Percentiles rank a stretch among this genome's conserved stretches.
These are phyloP conservation scores for Cercospora nicotianae DNA, from an alignment of 2,329 filamentous ascomycete genomes.

Conservation along the genomic window DNA sequence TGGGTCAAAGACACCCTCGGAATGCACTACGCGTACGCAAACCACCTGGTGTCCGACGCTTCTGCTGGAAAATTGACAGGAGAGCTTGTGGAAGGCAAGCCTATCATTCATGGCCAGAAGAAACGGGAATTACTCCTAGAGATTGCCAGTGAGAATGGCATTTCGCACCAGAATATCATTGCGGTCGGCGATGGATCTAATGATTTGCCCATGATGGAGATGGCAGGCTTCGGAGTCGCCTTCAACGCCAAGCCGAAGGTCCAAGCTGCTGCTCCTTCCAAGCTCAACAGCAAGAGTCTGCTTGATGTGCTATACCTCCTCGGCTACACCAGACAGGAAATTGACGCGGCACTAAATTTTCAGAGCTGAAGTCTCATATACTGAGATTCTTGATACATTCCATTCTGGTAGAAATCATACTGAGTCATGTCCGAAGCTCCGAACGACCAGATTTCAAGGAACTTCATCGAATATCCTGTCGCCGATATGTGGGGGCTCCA, in stretches of 20 bases:
- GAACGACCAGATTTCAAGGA: not conserved
- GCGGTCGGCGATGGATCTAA: conserved; percentile 82
- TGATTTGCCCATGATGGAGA: conserved; percentile 75
- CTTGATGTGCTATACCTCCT: conserved; percentile 73
- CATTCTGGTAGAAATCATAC: not conserved
- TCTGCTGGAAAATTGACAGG: conserved; percentile 62
- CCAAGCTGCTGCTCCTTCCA: conserved; percentile 71
- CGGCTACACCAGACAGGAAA: conserved; percentile 47
- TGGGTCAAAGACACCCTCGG: conserved; percentile 82
- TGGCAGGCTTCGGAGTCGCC: conserved; percentile 74
- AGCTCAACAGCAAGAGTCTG: conserved; percentile 69
- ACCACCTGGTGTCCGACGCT: conserved; percentile 70
- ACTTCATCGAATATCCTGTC: conserved; percentile 22
- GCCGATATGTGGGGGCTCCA: conserved; percentile 43
- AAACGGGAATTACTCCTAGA: conserved; percentile 71
- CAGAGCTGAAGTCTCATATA: not conserved
- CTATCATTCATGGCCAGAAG: conserved; percentile 73
- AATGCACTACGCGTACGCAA: conserved; percentile 85
- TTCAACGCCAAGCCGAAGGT: conserved; percentile 84
- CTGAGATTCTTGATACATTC: not conserved
- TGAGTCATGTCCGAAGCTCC: not conserved
- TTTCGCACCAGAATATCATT: conserved; percentile 66
- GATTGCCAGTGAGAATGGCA: conserved; percentile 67
- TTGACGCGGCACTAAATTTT: conserved; percentile 18
- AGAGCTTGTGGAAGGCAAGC: conserved; percentile 66